A percentile compares a stretch with the other conserved stretches of the same genome.
Conservation (phyloP, 2,329 filamentous ascomycete genomes). For the Gnomoniopsis sp. region DNA sequence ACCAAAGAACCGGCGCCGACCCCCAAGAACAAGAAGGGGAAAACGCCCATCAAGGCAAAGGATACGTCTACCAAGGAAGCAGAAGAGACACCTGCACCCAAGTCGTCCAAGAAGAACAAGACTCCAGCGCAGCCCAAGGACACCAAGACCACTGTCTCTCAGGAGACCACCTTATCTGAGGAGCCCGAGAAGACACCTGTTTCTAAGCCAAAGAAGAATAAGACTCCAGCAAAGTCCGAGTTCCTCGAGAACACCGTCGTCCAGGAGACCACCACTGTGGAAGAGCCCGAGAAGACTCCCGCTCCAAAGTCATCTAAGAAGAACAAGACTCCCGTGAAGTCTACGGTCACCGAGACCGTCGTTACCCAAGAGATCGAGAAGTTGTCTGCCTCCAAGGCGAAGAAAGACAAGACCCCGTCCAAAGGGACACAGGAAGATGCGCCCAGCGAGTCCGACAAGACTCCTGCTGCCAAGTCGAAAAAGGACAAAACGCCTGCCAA, state of each 20-base stretch:
- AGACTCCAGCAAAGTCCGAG: constrained; percentile 14
- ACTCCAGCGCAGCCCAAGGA: constrained; percentile 10
- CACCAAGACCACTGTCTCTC: background rate
- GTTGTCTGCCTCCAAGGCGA: constrained; percentile 4
- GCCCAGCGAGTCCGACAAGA: background rate
- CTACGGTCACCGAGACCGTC: background rate
- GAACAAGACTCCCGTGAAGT: background rate
- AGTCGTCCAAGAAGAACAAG: constrained; percentile 12
- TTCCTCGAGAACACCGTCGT: background rate
- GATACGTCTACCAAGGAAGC: background rate
- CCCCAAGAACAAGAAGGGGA: constrained; percentile 8
- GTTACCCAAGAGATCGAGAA: background rate
- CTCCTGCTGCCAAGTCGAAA: background rate
- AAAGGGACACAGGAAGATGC: background rate
- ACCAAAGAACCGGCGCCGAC: background rate
- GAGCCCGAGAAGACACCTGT: constrained; percentile 1
- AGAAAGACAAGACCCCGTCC: constrained; percentile 1
- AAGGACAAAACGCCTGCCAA: constrained; percentile 8
- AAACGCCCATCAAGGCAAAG: constrained; percentile 9
- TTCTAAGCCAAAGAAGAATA: constrained; percentile 15
- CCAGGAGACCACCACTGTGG: constrained; percentile 1
- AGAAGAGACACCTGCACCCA: background rate
- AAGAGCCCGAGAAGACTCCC: background rate
- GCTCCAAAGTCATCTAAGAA: constrained; percentile 7
- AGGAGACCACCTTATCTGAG: background rate